Evolutionary conservation across 2,329 filamentous ascomycete genomes (phyloP).

Genomic region (Teratosphaeriaceae sp.): DNA sequence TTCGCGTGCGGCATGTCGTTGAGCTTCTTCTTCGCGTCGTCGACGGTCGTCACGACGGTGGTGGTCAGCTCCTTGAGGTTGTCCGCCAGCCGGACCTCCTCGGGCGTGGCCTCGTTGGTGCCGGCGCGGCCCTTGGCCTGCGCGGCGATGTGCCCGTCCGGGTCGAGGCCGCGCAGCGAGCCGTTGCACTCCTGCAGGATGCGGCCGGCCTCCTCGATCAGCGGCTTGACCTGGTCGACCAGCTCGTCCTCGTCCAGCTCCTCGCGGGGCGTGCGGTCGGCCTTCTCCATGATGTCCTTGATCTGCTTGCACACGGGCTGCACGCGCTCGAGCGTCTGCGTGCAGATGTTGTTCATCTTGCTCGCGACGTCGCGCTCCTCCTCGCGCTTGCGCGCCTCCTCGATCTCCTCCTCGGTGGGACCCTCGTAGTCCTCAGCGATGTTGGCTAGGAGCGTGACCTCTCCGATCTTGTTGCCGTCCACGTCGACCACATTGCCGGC

Average conservation of each 20-base stretch:
- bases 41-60: constrained; percentile 73
- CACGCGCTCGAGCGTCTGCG: constrained; percentile 75
- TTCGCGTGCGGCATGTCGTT: constrained; percentile 89
- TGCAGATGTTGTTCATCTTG: constrained; percentile 66
- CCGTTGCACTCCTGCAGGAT: constrained; percentile 85
- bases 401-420: constrained; percentile 48
- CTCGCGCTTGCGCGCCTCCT: constrained; percentile 46
- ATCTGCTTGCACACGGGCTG: constrained; percentile 83
- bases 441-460: constrained; percentile 56
- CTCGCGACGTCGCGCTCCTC: constrained; percentile 70
- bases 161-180: constrained; percentile 78
- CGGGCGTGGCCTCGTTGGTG: constrained; percentile 67
- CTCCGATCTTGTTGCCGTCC: constrained; percentile 57
- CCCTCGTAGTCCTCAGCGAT: constrained; percentile 50
- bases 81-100: constrained; percentile 80
- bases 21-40: constrained; percentile 81
- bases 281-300: constrained; percentile 72
- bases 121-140: constrained; percentile 78
- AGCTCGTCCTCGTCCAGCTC: constrained; percentile 87
- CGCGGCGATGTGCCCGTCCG: constrained; percentile 76
- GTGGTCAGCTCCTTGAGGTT: constrained; percentile 79
- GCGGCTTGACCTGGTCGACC: constrained; percentile 76
- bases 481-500: constrained; percentile 48
- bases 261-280: constrained; percentile 73
- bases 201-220: constrained; percentile 78